phyloP scores from a whole-genome alignment of 768 basidiomycete species.

The Leucocoprinus sp. region DNA sequence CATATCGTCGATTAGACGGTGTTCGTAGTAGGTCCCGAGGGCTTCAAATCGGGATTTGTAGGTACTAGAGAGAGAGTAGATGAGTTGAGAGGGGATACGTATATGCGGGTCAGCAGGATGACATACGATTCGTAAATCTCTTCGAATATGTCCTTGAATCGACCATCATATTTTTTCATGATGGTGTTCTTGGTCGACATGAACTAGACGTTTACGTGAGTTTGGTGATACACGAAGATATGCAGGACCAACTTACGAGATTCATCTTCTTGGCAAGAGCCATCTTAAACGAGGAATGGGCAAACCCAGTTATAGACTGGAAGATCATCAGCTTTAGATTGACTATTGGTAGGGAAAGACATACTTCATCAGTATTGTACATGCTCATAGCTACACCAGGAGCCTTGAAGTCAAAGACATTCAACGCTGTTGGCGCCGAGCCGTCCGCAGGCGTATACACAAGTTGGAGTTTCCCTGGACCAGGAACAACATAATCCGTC shows the following conservation, averaged over 20 bases:
- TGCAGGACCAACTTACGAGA: slow-evolving; percentile 31
- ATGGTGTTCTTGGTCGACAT: slow-evolving; percentile 99
- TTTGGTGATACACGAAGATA: not conserved
- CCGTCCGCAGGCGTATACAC: slow-evolving; percentile 82
- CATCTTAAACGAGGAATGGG: slow-evolving; percentile 98
- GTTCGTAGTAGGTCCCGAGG: slow-evolving; percentile 82
- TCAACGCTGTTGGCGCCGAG: slow-evolving; percentile 51
- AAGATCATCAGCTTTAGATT: not conserved
- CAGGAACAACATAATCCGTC: slow-evolving; percentile 88
- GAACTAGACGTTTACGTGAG: slow-evolving; percentile 44
- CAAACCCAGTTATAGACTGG: slow-evolving; percentile 89
- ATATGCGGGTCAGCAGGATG: not conserved
- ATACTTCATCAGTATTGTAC: slow-evolving; percentile 96
- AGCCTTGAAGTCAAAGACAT: slow-evolving; percentile 93
- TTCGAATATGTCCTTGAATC: slow-evolving; percentile 99
- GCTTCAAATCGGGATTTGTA: slow-evolving; percentile 69
- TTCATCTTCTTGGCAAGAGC: slow-evolving; percentile 72
- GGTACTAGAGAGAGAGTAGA: slow-evolving; percentile 25
- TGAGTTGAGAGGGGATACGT: not conserved
- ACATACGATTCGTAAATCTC: slow-evolving; percentile 78
- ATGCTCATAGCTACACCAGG: slow-evolving; percentile 91
- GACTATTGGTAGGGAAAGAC: not conserved
- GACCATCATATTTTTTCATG: slow-evolving; percentile 94
- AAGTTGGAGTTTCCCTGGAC: slow-evolving; percentile 89
- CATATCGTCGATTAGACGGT: slow-evolving; percentile 97